Base-by-base conservation (phyloP, 2,329 filamentous ascomycete genomes). In the Incumbomyces delicatus region DNA sequence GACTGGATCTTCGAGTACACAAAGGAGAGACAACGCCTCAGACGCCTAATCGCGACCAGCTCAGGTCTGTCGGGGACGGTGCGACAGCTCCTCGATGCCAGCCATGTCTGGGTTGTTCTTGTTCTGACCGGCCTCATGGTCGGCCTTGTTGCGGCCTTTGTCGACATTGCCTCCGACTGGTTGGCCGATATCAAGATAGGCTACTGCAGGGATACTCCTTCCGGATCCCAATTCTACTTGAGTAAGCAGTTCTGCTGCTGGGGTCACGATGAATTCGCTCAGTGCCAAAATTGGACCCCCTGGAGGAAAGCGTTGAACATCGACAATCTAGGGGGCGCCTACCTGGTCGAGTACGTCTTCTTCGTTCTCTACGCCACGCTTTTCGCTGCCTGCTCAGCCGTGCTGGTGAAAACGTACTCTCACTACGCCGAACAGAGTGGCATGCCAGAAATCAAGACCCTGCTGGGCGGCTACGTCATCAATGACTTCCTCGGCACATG, bases 1-100 rank as follows among this genome's bases (percentile, higher is more conserved):
- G 92, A 98, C 70, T 98, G 92, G 92, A 96, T 96, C 61, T 96
- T 95, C 59, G 92, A 98, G 66, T 95, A 96, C 62, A 92, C 86
- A 44, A 95, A 95, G 65, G 92, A 98, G 68, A 80, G 92, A 16
- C 87, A 94, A 64, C 80, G 92, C 18, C 70, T 94, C 58, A 79
- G 87, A n/a, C 77, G 84, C 27, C 71, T 98, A 16, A 77, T 80
- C 46, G 78, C 83, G 0, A 78, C 76, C 57, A 45, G 48, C 18
- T 74, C 77, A 16, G 86, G 88, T 0, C 56, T 95, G 4, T 50
- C 89, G 16, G 87, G 88, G 11, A 80, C 87, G 57, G 58, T 84
- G 45, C 81, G 77, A 51, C 80, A 84, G 54, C 68, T 94, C 18
- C 72, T 87, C 13, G 92, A 98, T 64, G 81, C 82, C 3, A 89